Percentiles rank a stretch among this genome's conserved stretches.
Conservation (phyloP, 164 flowering plant genomes). For the Echeveria elegans region DNA sequence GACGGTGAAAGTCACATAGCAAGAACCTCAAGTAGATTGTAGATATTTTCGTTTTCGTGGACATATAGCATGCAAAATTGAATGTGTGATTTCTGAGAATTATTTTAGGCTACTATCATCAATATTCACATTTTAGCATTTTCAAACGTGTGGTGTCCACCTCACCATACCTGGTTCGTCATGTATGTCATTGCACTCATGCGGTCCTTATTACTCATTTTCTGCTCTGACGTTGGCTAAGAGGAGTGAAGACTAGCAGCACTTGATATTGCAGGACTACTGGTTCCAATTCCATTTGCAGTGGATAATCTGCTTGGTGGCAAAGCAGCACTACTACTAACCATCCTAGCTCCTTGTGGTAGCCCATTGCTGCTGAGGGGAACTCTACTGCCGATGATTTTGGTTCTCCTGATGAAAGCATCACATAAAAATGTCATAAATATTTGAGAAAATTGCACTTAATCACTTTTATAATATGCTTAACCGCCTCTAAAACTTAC, state of each 20-base stretch:
- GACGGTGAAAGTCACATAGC: not conserved
- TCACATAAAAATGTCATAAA: too few species aligned
- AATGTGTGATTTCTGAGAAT: too few species aligned
- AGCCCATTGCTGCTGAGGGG: slow-evolving; percentile 15
- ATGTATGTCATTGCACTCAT: not conserved
- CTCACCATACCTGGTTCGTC: not conserved
- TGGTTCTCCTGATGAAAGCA: slow-evolving; percentile 51
- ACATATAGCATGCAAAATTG: too few species aligned
- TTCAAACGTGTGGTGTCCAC: not conserved
- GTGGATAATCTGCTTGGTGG: slow-evolving; percentile 7
- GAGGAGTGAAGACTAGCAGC: not conserved
- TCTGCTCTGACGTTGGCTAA: not conserved
- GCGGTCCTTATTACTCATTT: not conserved
- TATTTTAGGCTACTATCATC: too few species aligned
- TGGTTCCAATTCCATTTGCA: not conserved
- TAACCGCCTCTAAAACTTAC: too few species aligned
- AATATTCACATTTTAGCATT: not conserved
- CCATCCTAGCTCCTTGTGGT: slow-evolving; percentile 21
- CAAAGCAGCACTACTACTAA: slow-evolving; percentile 17
- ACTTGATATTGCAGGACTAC: not conserved
- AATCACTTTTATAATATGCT: too few species aligned
- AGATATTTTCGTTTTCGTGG: too few species aligned
- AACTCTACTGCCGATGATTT: slow-evolving; percentile 30
- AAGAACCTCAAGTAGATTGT: not conserved
- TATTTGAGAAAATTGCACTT: too few species aligned